A percentile compares a stretch with the other conserved stretches of the same genome.
Conservation (phyloP, 176 grass and related monocot species). For the Luzula sylvatica region DNA sequence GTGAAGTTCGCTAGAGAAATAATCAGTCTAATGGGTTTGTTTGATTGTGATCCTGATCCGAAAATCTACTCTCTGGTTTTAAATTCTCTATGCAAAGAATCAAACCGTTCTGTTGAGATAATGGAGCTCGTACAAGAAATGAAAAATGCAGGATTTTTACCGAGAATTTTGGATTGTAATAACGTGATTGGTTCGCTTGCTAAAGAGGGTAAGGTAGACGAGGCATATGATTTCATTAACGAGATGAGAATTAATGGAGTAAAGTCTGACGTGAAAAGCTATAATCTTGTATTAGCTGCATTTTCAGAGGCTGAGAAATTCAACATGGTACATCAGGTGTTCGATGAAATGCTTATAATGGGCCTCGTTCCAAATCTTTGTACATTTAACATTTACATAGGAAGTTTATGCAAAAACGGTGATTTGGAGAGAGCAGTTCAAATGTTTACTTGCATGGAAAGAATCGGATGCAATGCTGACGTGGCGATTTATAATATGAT, state of each 20-base stretch:
- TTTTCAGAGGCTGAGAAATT: conserved; percentile 16
- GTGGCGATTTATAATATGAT: conserved; percentile 25
- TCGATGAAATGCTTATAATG: conserved; percentile 62
- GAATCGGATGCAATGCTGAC: conserved; percentile 36
- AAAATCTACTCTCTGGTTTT: conserved; percentile 27
- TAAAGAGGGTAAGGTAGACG: conserved; percentile 22
- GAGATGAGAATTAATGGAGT: conserved; percentile 36
- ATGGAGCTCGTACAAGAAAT: conserved; percentile 43
- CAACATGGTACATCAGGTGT: conserved; percentile 32
- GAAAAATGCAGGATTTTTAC: conserved; percentile 30
- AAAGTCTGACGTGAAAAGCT: conserved; percentile 18
- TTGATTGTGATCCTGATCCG: conserved; percentile 23
- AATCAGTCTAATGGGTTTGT: conserved; percentile 19
- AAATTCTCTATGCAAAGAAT: conserved; percentile 21
- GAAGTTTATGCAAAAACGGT: conserved; percentile 28
- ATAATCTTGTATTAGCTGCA: conserved; percentile 20
- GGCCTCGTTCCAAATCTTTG: conserved; percentile 32
- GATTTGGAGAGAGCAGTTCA: conserved; percentile 31
- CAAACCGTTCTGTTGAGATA: conserved; percentile 8
- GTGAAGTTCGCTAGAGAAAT: conserved; percentile 20
- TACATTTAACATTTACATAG: conserved; percentile 35
- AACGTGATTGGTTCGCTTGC: conserved; percentile 30
- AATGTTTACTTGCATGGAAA: conserved; percentile 62
- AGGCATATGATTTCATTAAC: conserved; percentile 35
- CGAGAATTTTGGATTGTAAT: conserved; percentile 13